Percentiles rank a stretch among this genome's conserved stretches.
Conservation (phyloP, 169 alveolate genomes). For the Eimeria acervulina region DNA sequence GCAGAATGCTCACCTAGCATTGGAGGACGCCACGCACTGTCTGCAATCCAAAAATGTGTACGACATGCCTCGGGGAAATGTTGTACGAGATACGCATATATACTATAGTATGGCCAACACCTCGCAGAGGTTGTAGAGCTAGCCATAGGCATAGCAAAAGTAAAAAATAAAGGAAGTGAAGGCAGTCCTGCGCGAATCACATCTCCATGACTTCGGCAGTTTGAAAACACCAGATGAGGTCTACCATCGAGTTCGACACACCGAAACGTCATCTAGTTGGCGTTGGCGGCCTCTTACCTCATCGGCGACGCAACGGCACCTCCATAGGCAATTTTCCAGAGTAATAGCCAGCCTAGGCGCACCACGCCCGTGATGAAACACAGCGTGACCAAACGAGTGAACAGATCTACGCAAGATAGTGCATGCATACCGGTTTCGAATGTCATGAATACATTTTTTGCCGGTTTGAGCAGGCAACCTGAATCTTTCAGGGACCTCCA, state of each 20-base stretch:
- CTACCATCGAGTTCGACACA: neutral
- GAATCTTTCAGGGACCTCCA: neutral
- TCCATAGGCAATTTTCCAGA: no score
- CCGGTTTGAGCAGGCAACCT: neutral
- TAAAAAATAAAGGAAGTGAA: neutral
- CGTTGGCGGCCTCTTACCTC: neutral
- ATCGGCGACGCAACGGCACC: neutral
- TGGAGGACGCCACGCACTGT: slow-evolving; percentile 5
- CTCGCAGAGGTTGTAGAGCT: neutral
- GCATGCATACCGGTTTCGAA: neutral
- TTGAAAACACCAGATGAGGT: neutral
- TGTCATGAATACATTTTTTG: neutral
- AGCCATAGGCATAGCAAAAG: neutral
- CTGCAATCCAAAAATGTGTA: neutral
- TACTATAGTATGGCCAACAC: neutral
- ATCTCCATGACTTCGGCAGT: neutral
- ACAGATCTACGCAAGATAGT: neutral
- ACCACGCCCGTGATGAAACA: neutral
- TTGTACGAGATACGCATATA: neutral
- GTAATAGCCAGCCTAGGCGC: neutral
- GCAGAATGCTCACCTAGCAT: neutral
- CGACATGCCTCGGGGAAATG: neutral
- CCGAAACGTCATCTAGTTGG: neutral
- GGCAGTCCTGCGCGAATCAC: neutral
- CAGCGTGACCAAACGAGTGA: neutral